A percentile compares a stretch with the other conserved stretches of the same genome.
These are phyloP conservation scores for Colletotrichum aenigma DNA, from an alignment of 2,329 filamentous ascomycete genomes.

Conservation along the genomic window DNA sequence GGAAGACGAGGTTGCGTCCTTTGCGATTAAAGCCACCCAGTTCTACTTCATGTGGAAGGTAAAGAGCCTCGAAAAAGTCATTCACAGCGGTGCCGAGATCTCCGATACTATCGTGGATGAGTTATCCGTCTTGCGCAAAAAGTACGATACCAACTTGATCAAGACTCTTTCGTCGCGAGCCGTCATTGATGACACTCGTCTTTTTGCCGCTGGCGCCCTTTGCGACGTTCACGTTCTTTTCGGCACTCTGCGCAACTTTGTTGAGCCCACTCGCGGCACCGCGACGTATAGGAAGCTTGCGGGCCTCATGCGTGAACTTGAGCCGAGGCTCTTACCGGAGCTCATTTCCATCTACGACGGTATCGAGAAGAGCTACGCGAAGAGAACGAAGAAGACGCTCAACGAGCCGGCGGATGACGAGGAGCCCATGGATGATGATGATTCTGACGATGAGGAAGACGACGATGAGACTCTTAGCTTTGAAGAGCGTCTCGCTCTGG, in stretches of 20 bases:
- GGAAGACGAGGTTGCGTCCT: conserved; percentile 79
- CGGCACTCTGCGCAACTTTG: conserved; percentile 67
- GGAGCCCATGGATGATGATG: conserved; percentile 70
- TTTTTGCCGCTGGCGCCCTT: conserved; percentile 75
- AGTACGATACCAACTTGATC: conserved; percentile 67
- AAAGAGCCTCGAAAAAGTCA: conserved; percentile 58
- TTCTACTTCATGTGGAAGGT: conserved; percentile 98
- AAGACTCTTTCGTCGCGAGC: conserved; percentile 70
- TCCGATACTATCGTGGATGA: conserved; percentile 63
- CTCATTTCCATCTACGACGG: conserved; percentile 79
- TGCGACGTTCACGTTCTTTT: conserved; percentile 86
- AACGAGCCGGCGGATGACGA: conserved; percentile 74
- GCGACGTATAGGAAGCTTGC: conserved; percentile 42
- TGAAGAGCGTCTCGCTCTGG: conserved; percentile 64
- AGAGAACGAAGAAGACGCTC: conserved; percentile 65
- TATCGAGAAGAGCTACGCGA: conserved; percentile 79
- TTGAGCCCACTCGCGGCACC: conserved; percentile 38
- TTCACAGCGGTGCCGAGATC: conserved; percentile 61
- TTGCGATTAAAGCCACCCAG: conserved; percentile 76
- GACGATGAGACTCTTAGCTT: conserved; percentile 58
- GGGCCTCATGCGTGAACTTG: conserved; percentile 72
- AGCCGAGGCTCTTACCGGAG: conserved; percentile 65
- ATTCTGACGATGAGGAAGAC: conserved; percentile 57
- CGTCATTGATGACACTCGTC: conserved; percentile 77
- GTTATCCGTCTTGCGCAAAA: conserved; percentile 58